phyloP scores from a whole-genome alignment of 1,284 basidiomycete species.

The Stygiomarasmius scandens region DNA sequence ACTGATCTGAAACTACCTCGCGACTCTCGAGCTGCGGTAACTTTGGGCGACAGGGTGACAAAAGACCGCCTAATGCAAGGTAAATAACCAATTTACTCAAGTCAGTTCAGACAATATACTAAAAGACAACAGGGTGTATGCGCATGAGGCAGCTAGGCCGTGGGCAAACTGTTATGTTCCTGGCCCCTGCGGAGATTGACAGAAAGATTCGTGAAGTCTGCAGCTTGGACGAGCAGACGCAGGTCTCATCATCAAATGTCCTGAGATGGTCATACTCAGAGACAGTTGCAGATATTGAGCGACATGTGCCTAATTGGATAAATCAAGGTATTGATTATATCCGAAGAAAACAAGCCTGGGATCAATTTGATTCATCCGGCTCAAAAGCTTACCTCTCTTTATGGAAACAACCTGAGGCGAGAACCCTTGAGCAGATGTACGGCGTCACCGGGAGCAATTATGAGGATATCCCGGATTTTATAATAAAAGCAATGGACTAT shows the following conservation, averaged over 20 bases:
- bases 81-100: slow-evolving; percentile 22
- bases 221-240: background rate
- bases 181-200: slow-evolving; percentile 34
- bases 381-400: background rate
- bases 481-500: slow-evolving; percentile 11
- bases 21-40: slow-evolving; percentile 33
- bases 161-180: slow-evolving; percentile 37
- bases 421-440: slow-evolving; percentile 39
- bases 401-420: slow-evolving; percentile 46
- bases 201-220: slow-evolving; percentile 20
- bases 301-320: slow-evolving; percentile 45
- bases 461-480: background rate
- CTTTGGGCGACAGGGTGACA: slow-evolving; percentile 39
- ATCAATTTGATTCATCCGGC: slow-evolving; percentile 14
- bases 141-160: slow-evolving; percentile 39
- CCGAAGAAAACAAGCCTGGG: slow-evolving; percentile 36
- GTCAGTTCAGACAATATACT: background rate
- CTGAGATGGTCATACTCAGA: slow-evolving; percentile 49
- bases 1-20: slow-evolving; percentile 37
- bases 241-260: slow-evolving; percentile 31
- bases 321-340: slow-evolving; percentile 49
- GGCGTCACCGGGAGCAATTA: slow-evolving; percentile 8
- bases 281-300: slow-evolving; percentile 46
- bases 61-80: slow-evolving; percentile 59
- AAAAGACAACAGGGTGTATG: slow-evolving; percentile 44